These are phyloP conservation scores for Gaeumannomyces sp. DNA, from an alignment of 2,329 filamentous ascomycete species.

Conservation along the genomic window DNA sequence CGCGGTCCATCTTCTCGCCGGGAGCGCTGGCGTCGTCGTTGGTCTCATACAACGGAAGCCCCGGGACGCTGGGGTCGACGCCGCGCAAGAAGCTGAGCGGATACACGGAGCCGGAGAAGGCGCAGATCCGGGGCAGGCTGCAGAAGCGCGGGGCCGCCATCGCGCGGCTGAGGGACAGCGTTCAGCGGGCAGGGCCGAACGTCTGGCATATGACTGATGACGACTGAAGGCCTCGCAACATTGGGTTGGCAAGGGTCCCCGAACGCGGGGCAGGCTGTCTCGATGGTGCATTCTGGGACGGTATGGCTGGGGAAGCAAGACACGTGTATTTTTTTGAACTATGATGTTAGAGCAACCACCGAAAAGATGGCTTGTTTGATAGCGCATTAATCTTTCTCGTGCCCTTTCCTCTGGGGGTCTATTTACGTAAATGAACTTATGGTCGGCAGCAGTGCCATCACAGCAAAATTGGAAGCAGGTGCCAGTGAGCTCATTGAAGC, in stretches of 20 bases:
- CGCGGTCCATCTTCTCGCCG: conserved; percentile 25
- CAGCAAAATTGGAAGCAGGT: too few relatives aligned
- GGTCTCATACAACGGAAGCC: conserved; percentile 26
- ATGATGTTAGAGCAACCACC: neutral
- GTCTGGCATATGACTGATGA: conserved; percentile 17
- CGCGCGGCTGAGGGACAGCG: conserved; percentile 19
- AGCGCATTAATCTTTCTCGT: neutral
- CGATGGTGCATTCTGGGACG: neutral
- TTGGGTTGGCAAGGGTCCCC: too few relatives aligned
- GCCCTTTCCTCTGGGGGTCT: neutral
- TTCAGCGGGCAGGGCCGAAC: conserved; percentile 36
- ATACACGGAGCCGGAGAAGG: conserved; percentile 54
- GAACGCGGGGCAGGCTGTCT: too few relatives aligned
- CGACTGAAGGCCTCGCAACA: neutral
- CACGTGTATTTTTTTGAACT: neutral
- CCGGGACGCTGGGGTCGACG: conserved; percentile 40
- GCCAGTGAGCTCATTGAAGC: too few relatives aligned
- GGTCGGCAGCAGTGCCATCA: too few relatives aligned
- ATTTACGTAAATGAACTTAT: neutral
- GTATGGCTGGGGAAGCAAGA: neutral
- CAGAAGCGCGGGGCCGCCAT: conserved; percentile 28
- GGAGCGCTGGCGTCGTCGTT: conserved; percentile 33
- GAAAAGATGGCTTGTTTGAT: neutral
- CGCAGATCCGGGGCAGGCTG: conserved; percentile 46
- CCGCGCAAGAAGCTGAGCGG: conserved; percentile 57